Conservation (phyloP, 345 rosid genomes). For the Balakata baccata region DNA sequence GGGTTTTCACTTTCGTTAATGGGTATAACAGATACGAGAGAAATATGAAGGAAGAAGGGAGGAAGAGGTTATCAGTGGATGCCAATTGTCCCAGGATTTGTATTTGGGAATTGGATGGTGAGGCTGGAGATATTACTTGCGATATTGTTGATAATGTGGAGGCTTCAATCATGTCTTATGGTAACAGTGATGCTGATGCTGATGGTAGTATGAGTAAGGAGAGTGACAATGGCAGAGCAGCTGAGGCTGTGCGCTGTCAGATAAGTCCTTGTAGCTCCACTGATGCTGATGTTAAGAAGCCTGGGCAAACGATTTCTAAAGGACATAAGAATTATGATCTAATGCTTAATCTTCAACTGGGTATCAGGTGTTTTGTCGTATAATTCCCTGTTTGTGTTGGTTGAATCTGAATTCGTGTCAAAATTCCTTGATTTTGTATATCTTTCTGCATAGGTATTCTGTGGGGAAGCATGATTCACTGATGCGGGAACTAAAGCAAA, state of each 20-base stretch:
- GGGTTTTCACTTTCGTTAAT: slow-evolving; percentile 46
- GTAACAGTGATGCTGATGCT: slow-evolving; percentile 40
- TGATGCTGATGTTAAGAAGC: slow-evolving; percentile 54
- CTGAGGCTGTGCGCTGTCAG: not conserved
- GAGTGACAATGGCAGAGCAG: slow-evolving; percentile 2
- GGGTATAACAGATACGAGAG: slow-evolving; percentile 16
- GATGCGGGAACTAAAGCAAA: slow-evolving; percentile 48
- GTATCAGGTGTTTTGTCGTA: slow-evolving; percentile 45
- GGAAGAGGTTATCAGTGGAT: slow-evolving; percentile 28
- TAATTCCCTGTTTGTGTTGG: not conserved
- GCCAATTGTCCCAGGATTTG: slow-evolving; percentile 69
- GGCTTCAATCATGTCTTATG: slow-evolving; percentile 53
- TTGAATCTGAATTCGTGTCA: not conserved
- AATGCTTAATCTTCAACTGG: slow-evolving; percentile 71
- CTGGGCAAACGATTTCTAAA: slow-evolving; percentile 53
- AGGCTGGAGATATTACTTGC: slow-evolving; percentile 74
- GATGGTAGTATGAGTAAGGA: slow-evolving; percentile 11
- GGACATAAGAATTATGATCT: slow-evolving; percentile 65
- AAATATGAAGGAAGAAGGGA: slow-evolving; percentile 12
- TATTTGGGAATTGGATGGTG: slow-evolving; percentile 51
- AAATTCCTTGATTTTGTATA: not conserved
- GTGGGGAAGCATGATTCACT: slow-evolving; percentile 62
- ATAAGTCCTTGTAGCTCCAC: slow-evolving; percentile 23
- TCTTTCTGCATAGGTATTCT: slow-evolving; percentile 38
- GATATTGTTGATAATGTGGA: slow-evolving; percentile 80